Percentiles rank a stretch among this genome's conserved stretches.
Evolutionary conservation across 129 eudicot genomes (phyloP).

Genomic region (Lonicera japonica): DNA sequence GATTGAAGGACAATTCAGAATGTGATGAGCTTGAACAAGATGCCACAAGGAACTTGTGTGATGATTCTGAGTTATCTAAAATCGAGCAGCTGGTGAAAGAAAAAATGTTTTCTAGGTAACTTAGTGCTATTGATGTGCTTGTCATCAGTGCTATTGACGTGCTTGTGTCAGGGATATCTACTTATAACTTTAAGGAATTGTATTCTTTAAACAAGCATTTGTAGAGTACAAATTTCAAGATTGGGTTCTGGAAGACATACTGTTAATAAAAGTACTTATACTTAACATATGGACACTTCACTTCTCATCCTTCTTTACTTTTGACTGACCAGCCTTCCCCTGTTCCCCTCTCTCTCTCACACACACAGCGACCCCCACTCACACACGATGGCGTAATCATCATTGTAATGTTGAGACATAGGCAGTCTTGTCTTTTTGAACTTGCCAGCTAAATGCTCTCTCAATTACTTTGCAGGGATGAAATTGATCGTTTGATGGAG

Average conservation of each 20-base stretch:
- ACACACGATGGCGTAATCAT: too few relatives aligned
- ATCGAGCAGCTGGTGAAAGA: slow-evolving; percentile 72
- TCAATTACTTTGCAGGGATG: slow-evolving; percentile 51
- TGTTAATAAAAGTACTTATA: too few relatives aligned
- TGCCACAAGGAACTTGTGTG: slow-evolving; percentile 12
- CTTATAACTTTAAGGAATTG: neutral
- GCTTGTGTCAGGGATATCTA: neutral
- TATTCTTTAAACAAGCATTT: neutral
- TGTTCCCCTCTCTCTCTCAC: neutral
- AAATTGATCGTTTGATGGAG: slow-evolving; percentile 59
- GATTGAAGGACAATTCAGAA: slow-evolving; percentile 22
- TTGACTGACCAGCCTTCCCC: neutral
- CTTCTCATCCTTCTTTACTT: neutral
- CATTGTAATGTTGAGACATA: too few relatives aligned
- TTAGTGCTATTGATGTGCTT: slow-evolving; percentile 2
- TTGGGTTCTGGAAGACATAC: neutral
- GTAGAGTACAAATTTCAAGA: neutral
- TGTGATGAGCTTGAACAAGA: slow-evolving; percentile 23
- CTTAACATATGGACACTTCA: too few relatives aligned
- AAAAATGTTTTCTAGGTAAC: slow-evolving; percentile 69
- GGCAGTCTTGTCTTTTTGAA: neutral
- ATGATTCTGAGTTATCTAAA: slow-evolving; percentile 38
- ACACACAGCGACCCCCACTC: too few relatives aligned
- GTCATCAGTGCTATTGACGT: neutral
- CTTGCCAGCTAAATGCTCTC: slow-evolving; percentile 4